Conservation (phyloP, 2,329 filamentous ascomycete species). For the Didymosphaeria variabile region DNA sequence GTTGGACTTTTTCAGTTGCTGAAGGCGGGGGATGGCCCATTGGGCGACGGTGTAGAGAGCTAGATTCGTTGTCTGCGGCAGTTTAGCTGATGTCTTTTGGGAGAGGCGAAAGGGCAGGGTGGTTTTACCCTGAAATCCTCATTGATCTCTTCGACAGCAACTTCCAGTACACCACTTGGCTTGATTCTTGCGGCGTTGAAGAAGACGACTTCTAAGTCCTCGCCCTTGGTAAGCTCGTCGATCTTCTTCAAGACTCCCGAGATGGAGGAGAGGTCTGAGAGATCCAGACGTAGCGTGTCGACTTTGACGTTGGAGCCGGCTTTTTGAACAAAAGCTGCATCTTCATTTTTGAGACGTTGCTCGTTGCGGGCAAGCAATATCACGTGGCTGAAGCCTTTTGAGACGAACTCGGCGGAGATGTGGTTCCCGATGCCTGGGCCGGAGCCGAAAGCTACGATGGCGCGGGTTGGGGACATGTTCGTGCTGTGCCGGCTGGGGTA, state of each 20-base stretch:
- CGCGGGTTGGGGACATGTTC: constrained; percentile 22
- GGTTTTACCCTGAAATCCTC: constrained; percentile 59
- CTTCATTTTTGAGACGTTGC: constrained; percentile 52
- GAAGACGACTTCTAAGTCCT: constrained; percentile 58
- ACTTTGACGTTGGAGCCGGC: constrained; percentile 45
- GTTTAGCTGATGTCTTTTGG: not conserved
- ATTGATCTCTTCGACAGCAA: constrained; percentile 56
- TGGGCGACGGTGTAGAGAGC: constrained; percentile 59
- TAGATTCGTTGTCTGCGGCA: constrained; percentile 55
- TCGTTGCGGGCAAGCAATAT: constrained; percentile 59
- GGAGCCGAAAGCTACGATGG: constrained; percentile 56
- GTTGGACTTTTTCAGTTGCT: constrained; percentile 44
- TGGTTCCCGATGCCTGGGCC: constrained; percentile 60
- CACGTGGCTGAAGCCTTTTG: constrained; percentile 57
- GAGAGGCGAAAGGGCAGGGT: not conserved
- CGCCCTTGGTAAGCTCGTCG: constrained; percentile 42
- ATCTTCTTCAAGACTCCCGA: constrained; percentile 52
- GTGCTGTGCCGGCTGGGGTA: not conserved
- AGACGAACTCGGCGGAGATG: constrained; percentile 53
- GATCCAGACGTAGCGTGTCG: constrained; percentile 56
- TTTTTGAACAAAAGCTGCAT: constrained; percentile 44
- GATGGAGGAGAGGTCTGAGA: constrained; percentile 53
- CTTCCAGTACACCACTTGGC: constrained; percentile 54
- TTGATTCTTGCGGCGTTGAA: constrained; percentile 63
- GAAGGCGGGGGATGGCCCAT: constrained; percentile 56